Conservation (phyloP, 2,329 filamentous ascomycete genomes). For the Cladosporium velox region DNA sequence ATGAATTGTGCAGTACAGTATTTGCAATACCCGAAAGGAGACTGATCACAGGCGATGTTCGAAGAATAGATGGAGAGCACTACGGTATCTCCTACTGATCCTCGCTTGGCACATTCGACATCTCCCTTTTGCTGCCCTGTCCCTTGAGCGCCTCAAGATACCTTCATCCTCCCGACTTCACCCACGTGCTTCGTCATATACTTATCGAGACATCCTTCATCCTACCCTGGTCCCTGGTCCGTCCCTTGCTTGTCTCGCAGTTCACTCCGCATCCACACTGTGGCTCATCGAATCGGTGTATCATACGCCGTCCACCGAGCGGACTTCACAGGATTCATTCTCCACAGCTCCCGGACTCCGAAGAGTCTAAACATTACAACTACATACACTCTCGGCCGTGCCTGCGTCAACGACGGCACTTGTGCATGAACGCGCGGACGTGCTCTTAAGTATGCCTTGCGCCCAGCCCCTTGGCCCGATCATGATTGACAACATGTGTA, state of each 20-base stretch:
- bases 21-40: not conserved
- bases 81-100: not conserved
- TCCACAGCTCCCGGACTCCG: slow-evolving; percentile 7
- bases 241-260: not conserved
- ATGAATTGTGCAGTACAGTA: not conserved
- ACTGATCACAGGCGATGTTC: not conserved
- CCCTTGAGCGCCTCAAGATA: not conserved
- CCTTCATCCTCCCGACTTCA: not conserved
- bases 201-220: not conserved
- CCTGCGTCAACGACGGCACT: not conserved
- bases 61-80: not conserved
- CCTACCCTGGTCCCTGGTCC: not conserved
- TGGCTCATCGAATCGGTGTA: not conserved
- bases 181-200: not conserved
- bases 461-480: slow-evolving; percentile 15
- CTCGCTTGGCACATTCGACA: not conserved
- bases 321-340: not conserved
- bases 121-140: not conserved
- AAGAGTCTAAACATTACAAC: not conserved
- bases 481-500: slow-evolving; percentile 12
- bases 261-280: not conserved
- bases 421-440: slow-evolving; percentile 13
- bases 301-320: not conserved
- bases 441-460: not conserved
- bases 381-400: not conserved